phyloP scores from a whole-genome alignment of 2,329 filamentous ascomycete genomes.

The Escovopsis sp. region DNA sequence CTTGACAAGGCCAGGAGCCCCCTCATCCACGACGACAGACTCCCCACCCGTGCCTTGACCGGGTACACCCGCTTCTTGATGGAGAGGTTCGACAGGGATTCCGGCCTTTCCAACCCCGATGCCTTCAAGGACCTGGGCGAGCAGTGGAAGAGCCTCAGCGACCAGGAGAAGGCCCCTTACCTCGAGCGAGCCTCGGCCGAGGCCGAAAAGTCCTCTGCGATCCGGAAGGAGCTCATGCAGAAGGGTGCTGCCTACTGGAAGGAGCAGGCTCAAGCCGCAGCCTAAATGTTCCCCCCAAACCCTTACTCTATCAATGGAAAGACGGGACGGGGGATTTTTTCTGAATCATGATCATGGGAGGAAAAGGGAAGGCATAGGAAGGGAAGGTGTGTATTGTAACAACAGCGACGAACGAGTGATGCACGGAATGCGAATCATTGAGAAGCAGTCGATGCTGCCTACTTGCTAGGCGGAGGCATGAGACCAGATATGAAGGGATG shows the following conservation, averaged over 20 bases:
- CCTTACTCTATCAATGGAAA: too few species aligned
- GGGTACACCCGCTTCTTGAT: slow-evolving; percentile 25
- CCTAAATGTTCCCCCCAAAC: too few species aligned
- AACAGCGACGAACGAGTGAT: too few species aligned
- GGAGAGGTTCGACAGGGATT: slow-evolving; percentile 21
- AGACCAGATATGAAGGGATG: too few species aligned
- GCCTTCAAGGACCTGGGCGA: slow-evolving; percentile 11
- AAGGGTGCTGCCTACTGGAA: slow-evolving; percentile 11
- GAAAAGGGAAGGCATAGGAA: too few species aligned
- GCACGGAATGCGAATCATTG: too few species aligned
- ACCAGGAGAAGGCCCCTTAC: slow-evolving; percentile 28
- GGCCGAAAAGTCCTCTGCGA: slow-evolving; percentile 4
- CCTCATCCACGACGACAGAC: slow-evolving; percentile 31
- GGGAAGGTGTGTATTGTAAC: too few species aligned
- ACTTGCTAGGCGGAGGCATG: too few species aligned
- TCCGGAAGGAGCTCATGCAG: slow-evolving; percentile 16
- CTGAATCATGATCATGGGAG: too few species aligned
- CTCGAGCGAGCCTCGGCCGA: slow-evolving; percentile 14
- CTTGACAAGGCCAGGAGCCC: slow-evolving; percentile 11
- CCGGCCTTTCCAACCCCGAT: slow-evolving; percentile 8
- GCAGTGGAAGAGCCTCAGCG: slow-evolving; percentile 30
- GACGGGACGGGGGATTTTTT: too few species aligned
- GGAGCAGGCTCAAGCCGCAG: slow-evolving; percentile 5
- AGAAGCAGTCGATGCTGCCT: too few species aligned
- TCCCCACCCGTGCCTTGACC: slow-evolving; percentile 24